A percentile compares a stretch with the other conserved stretches of the same genome.
These are phyloP conservation scores for Cicer chorassanicum DNA, from an alignment of 306 rosid species.

Conservation along the genomic window DNA sequence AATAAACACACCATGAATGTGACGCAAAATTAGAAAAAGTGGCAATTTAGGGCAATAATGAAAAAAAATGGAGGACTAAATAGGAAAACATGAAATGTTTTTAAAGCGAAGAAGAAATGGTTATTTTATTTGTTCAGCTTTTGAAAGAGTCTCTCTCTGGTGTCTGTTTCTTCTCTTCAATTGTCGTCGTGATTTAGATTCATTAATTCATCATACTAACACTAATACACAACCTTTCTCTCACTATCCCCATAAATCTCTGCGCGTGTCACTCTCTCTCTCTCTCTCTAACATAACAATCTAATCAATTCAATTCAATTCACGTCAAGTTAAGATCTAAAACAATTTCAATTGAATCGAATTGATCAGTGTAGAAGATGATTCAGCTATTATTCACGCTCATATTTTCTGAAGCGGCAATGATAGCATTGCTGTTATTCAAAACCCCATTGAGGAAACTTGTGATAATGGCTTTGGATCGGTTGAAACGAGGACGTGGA, in stretches of 20 bases:
- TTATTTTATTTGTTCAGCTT: neutral
- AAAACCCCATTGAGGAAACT: slow-evolving; percentile 87
- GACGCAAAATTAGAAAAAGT: too few relatives aligned
- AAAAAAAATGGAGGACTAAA: slow-evolving; percentile 16
- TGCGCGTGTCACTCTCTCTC: neutral
- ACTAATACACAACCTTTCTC: slow-evolving; percentile 29
- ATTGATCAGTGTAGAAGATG: slow-evolving; percentile 51
- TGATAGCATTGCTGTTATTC: slow-evolving; percentile 64
- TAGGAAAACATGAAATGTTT: slow-evolving; percentile 15
- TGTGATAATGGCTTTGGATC: slow-evolving; percentile 72
- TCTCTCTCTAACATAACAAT: neutral
- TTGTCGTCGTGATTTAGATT: slow-evolving; percentile 15
- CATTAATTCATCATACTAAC: slow-evolving; percentile 2
- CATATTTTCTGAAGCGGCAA: slow-evolving; percentile 65
- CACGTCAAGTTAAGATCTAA: neutral
- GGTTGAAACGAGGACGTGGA: slow-evolving; percentile 82
- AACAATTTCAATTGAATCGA: slow-evolving; percentile 26
- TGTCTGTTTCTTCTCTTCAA: slow-evolving; percentile 12
- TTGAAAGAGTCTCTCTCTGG: slow-evolving; percentile 28
- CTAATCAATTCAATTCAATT: neutral
- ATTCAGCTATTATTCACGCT: slow-evolving; percentile 66
- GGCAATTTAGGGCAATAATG: too few relatives aligned
- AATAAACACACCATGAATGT: too few relatives aligned
- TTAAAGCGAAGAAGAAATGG: neutral
- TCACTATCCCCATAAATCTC: neutral